Base-by-base conservation (phyloP, 2,329 filamentous ascomycete genomes). In the Biscogniauxia sp. region DNA sequence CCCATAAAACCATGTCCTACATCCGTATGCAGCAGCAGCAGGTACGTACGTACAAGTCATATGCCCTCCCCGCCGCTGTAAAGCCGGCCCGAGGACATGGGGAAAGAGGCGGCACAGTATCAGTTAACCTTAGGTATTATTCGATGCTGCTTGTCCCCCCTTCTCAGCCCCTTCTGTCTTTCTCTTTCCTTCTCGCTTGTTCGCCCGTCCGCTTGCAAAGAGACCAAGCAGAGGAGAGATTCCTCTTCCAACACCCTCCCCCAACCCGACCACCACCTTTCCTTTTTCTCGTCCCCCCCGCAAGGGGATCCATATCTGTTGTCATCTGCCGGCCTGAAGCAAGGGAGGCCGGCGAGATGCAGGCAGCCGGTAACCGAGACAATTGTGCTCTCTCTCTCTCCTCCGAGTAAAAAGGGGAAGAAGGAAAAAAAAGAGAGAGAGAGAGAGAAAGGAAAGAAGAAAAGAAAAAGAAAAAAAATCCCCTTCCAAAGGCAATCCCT, bases 351-450 rank as follows among this genome's bases (percentile, higher is more conserved):
- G n/a, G 25, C 25, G 32, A 55, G 26, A 55, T 55, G 53, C 53
- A 55, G 26, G 17, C 28, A 55, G 53, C 53, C 53, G 53, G 32
- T 20, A 55, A 19, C 53, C 53, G 53, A 55, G 53, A 55, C 53
- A 55, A 52, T 45, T 11, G 17, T 32, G 6, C 28, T 32, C 37
- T n/a, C n/a, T n/a, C n/a, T n/a, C n/a, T 23, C 5, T 52, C 2
- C 51, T 9, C 23, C 51, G 20, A 52, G 19, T 17, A 2, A 45
- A 11, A 26, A 2, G n/a, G n/a, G n/a, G n/a, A n/a, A n/a, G n/a
- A n/a, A n/a, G n/a, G n/a, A n/a, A 23, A 52, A 20, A 52, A 7
- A 23, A 52, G 19, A 52, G n/a, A n/a, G n/a, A n/a, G n/a, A n/a
- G n/a, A n/a, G n/a, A n/a, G n/a, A n/a, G n/a, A 13, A 52, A 52